Conservation (phyloP, 1,139 yeast genomes). For the Debaryomyces sp. region DNA sequence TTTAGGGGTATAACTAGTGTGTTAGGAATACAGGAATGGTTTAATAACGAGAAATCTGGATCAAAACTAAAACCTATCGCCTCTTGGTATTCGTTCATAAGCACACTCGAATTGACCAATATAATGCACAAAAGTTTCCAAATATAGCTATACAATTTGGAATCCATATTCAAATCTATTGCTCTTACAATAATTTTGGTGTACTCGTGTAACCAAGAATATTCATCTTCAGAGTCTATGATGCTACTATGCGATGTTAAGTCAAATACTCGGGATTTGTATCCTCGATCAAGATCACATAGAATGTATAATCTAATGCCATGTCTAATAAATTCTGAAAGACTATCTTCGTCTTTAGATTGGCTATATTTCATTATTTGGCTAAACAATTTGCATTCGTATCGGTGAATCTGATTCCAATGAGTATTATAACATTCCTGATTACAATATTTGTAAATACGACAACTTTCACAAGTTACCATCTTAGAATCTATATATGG, state of each 20-base stretch:
- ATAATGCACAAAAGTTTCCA: conserved; percentile 16
- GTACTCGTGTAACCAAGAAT: background rate
- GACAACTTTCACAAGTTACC: conserved; percentile 13
- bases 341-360: background rate
- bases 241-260: conserved; percentile 11
- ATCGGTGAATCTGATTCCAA: conserved; percentile 13
- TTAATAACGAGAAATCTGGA: conserved; percentile 34
- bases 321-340: conserved; percentile 9
- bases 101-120: conserved; percentile 27
- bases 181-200: conserved; percentile 1
- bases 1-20: conserved; percentile 23
- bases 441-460: conserved; percentile 15
- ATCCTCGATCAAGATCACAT: conserved; percentile 4
- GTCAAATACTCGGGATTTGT: conserved; percentile 1
- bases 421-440: conserved; percentile 12
- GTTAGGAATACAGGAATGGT: conserved; percentile 37
- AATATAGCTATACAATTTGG: conserved; percentile 3
- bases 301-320: conserved; percentile 9
- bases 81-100: conserved; percentile 23
- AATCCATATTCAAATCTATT: background rate
- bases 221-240: background rate
- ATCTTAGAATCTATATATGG: background rate
- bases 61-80: conserved; percentile 37
- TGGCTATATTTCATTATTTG: background rate
- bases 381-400: conserved; percentile 14